These are phyloP conservation scores for Populus alba DNA, from an alignment of 345 rosid genomes.

Conservation along the genomic window DNA sequence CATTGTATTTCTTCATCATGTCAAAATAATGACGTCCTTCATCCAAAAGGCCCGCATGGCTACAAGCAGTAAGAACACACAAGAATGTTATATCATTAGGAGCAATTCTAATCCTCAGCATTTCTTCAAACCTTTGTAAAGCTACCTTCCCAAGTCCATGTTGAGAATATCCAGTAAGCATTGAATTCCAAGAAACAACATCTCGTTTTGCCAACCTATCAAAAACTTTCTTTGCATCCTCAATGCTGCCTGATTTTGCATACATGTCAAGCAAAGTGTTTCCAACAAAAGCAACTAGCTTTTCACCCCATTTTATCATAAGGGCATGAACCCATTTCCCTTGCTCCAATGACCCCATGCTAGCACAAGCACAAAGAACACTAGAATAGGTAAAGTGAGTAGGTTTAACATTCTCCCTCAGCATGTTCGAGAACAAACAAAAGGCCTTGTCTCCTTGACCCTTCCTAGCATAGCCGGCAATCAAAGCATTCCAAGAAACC, in stretches of 20 bases:
- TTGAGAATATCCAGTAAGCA: slow-evolving; percentile 54
- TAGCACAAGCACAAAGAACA: slow-evolving; percentile 49
- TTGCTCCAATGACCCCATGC: slow-evolving; percentile 59
- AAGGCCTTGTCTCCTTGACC: slow-evolving; percentile 50
- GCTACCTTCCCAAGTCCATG: slow-evolving; percentile 51
- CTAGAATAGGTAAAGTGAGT: slow-evolving; percentile 54
- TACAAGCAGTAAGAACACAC: slow-evolving; percentile 60
- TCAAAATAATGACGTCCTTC: slow-evolving; percentile 52
- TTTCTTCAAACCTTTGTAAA: slow-evolving; percentile 39
- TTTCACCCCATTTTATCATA: slow-evolving; percentile 52
- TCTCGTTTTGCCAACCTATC: slow-evolving; percentile 44
- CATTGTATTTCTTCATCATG: slow-evolving; percentile 44
- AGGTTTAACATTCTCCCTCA: slow-evolving; percentile 44
- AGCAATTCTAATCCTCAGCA: slow-evolving; percentile 39
- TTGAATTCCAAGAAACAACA: slow-evolving; percentile 61
- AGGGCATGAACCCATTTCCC: slow-evolving; percentile 67
- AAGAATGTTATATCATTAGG: slow-evolving; percentile 62
- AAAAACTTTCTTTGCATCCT: slow-evolving; percentile 52
- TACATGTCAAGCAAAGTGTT: slow-evolving; percentile 66
- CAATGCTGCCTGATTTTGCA: slow-evolving; percentile 59
- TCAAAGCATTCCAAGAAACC: slow-evolving; percentile 71
- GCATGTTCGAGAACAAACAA: slow-evolving; percentile 43
- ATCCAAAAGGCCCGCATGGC: slow-evolving; percentile 56
- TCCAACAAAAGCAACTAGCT: slow-evolving; percentile 54
- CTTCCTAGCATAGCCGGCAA: slow-evolving; percentile 59